phyloP scores from a whole-genome alignment of 176 grass and related monocot species.

The Chrysopogon serrulatus region DNA sequence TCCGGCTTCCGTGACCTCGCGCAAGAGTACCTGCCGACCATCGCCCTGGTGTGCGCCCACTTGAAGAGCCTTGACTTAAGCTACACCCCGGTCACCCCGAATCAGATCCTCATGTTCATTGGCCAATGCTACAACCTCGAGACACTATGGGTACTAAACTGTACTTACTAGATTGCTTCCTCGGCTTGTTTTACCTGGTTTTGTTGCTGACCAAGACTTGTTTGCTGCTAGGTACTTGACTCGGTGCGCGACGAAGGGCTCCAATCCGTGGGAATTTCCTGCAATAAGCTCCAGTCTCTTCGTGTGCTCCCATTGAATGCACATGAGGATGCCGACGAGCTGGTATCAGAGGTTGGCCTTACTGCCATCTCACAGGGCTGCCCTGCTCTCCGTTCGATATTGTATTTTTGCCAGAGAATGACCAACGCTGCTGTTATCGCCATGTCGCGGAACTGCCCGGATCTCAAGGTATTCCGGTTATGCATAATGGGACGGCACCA shows the following conservation, averaged over 20 bases:
- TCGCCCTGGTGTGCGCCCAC: constrained; percentile 43
- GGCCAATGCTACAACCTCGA: constrained; percentile 69
- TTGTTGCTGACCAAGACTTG: not conserved
- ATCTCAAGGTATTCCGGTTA: constrained; percentile 78
- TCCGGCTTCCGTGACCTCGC: constrained; percentile 78
- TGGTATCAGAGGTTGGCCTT: constrained; percentile 71
- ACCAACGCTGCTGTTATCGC: constrained; percentile 72
- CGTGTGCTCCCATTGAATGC: constrained; percentile 69
- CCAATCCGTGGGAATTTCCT: constrained; percentile 36
- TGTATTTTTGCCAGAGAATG: constrained; percentile 96
- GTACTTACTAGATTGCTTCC: not conserved
- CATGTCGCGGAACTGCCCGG: constrained; percentile 77
- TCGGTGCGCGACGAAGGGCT: constrained; percentile 81
- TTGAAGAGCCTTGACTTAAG: constrained; percentile 71
- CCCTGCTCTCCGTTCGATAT: constrained; percentile 55
- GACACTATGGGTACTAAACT: constrained; percentile 63
- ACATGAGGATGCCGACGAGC: constrained; percentile 71
- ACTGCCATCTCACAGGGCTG: constrained; percentile 76
- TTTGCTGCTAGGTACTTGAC: constrained; percentile 75
- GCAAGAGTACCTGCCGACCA: constrained; percentile 62
- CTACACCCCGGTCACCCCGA: constrained; percentile 54
- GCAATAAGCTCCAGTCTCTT: constrained; percentile 76
- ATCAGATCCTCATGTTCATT: constrained; percentile 61
- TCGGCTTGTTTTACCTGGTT: not conserved
- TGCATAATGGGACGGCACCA: constrained; percentile 88